A percentile compares a stretch with the other conserved stretches of the same genome.
These are phyloP conservation scores for Nicotiana attenuata DNA, from an alignment of 257 asterid species.

Conservation along the genomic window DNA sequence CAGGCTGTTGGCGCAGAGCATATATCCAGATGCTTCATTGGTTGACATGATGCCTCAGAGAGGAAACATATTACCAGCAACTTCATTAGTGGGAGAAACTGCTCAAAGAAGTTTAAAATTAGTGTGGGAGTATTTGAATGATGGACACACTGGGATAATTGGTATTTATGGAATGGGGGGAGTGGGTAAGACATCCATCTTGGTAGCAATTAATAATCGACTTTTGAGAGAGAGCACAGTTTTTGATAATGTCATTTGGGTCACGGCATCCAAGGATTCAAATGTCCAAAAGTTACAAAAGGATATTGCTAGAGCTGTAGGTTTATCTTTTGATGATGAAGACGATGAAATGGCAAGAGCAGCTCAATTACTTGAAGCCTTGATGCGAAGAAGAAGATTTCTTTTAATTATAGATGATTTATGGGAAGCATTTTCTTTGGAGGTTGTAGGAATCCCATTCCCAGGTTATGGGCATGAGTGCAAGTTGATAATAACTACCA, in stretches of 20 bases:
- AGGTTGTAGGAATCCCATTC: slow-evolving; percentile 10
- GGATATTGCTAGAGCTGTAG: slow-evolving; percentile 18
- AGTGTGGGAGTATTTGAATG: slow-evolving; percentile 17
- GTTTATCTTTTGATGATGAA: slow-evolving; percentile 10
- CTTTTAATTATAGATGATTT: slow-evolving; percentile 26
- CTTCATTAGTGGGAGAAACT: slow-evolving; percentile 20
- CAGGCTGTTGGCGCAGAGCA: slow-evolving; percentile 13
- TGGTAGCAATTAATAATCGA: slow-evolving; percentile 15
- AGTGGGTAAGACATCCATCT: slow-evolving; percentile 27
- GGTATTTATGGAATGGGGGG: slow-evolving; percentile 24
- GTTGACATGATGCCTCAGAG: slow-evolving; percentile 16
- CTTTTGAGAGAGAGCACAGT: slow-evolving; percentile 3
- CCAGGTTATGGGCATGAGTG: background rate
- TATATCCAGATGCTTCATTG: slow-evolving; percentile 5
- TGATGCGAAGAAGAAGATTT: slow-evolving; percentile 14
- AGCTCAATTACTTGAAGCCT: background rate
- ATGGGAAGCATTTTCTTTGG: slow-evolving; percentile 21
- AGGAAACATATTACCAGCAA: slow-evolving; percentile 19
- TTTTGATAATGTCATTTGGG: slow-evolving; percentile 27
- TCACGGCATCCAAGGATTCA: slow-evolving; percentile 22
- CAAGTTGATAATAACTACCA: slow-evolving; percentile 19
- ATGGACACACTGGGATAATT: slow-evolving; percentile 7
- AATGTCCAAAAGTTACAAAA: slow-evolving; percentile 13
- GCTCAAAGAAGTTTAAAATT: slow-evolving; percentile 12
- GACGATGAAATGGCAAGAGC: slow-evolving; percentile 18